Evolutionary conservation across 2,329 filamentous ascomycete genomes (phyloP), one percentile per base, ranked within the genome.

Genomic region (Talaromyces pinophilus): DNA sequence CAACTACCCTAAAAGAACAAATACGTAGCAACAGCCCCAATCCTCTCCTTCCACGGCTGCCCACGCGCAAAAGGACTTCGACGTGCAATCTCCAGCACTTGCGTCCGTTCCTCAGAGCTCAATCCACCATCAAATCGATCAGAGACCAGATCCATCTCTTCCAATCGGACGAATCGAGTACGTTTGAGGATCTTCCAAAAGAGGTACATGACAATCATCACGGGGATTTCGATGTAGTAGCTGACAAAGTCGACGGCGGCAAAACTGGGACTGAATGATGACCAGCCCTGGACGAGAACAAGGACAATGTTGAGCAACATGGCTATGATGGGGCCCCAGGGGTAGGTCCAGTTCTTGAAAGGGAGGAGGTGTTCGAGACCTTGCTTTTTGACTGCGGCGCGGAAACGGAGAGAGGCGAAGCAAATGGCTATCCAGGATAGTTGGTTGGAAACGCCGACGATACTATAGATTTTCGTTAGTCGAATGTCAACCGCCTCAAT

Each of bases 361-460:
- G 88, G 87, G 0, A 90, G 80, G 0, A 85, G 80, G 67, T 88
- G 85, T 7, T 86, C 85, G 59, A 87, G 84, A n/a, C 84, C 84
- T 69, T 90, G 88, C 1, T 77, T 73, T 57, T 80, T 79, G 63
- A 90, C 77, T 3, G 81, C 88, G 3, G 81, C 77, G 30, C 88
- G 86, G 79, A 90, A 90, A 30, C 88, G 86, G n/a, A 90, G 77
- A 0, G 86, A 89, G 0, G 88, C 84, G 63, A 90, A 80, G 6
- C 87, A 84, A 67, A 90, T 90, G 65, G 85, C 82, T 70, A 78
- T 75, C 87, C 88, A 90, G 60, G 86, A 86, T 4, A 90, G 77
- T 76, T 90, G 88, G 73, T 89, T 90, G 0, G 87, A 89, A 0
- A 90, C 88, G 11, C 87, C 87, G 64, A 90, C 86, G 55, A 90